A percentile compares a stretch with the other conserved stretches of the same genome.
Conservation (phyloP, 2,329 filamentous ascomycete species). For the Colletotrichum zoysiae region DNA sequence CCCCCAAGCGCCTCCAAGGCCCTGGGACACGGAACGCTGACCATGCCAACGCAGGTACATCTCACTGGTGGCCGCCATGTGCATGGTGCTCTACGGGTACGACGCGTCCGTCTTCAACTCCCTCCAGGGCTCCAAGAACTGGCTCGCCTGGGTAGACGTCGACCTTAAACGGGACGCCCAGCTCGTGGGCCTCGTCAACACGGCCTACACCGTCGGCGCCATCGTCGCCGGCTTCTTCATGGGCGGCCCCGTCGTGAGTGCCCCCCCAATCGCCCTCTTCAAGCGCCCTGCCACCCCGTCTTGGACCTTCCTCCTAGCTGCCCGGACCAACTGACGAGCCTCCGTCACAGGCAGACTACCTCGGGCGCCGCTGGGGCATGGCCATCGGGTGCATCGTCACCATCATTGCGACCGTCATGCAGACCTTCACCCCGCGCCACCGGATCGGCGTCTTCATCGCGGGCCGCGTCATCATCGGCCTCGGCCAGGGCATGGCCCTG, state of each 20-base stretch:
- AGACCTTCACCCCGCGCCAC: constrained; percentile 71
- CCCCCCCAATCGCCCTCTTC: neutral
- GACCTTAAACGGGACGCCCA: constrained; percentile 58
- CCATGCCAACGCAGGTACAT: constrained; percentile 52
- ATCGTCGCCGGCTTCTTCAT: constrained; percentile 79
- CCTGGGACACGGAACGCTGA: neutral
- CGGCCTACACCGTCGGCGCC: constrained; percentile 77
- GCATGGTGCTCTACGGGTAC: constrained; percentile 82
- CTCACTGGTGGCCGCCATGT: constrained; percentile 77
- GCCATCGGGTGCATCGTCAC: constrained; percentile 72
- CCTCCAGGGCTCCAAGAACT: constrained; percentile 75
- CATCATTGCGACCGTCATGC: constrained; percentile 77
- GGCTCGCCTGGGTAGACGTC: constrained; percentile 73
- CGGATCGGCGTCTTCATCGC: constrained; percentile 76
- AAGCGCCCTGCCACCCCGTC: neutral
- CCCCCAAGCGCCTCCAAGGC: neutral
- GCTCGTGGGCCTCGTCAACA: constrained; percentile 68
- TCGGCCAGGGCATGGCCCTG: constrained; percentile 75
- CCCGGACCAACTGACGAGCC: neutral
- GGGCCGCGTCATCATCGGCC: constrained; percentile 76
- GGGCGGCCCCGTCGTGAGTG: constrained; percentile 68
- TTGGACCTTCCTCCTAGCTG: neutral
- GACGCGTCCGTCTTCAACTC: constrained; percentile 82
- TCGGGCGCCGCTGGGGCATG: constrained; percentile 76
- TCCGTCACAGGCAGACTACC: constrained; percentile 61